Percentiles rank a stretch among this genome's conserved stretches.
phyloP scores from a whole-genome alignment of 352 stramenopile species.

The Phytophthora podocarpi region DNA sequence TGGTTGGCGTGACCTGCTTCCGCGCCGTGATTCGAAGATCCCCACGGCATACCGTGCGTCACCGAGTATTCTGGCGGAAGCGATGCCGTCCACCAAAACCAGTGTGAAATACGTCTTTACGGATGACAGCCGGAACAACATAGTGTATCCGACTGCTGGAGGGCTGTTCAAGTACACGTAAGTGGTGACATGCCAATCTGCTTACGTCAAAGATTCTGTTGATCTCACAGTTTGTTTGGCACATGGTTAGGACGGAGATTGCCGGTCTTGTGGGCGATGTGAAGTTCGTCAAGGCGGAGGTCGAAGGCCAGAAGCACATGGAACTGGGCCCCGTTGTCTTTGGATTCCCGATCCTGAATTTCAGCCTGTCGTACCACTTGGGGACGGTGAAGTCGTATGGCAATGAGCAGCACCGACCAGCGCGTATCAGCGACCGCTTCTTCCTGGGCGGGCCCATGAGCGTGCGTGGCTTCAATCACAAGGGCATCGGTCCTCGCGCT shows the following conservation, averaged over 20 bases:
- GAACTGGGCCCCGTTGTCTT: constrained; percentile 66
- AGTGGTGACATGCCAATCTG: constrained; percentile 9
- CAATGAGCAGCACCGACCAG: constrained; percentile 69
- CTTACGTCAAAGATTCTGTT: neutral
- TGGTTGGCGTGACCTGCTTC: constrained; percentile 88
- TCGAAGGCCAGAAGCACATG: constrained; percentile 86
- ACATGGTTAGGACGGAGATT: constrained; percentile 77
- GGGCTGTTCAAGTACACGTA: constrained; percentile 91
- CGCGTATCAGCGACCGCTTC: constrained; percentile 92
- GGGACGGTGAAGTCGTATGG: constrained; percentile 84
- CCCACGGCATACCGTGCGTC: constrained; percentile 90
- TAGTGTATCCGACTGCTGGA: constrained; percentile 84
- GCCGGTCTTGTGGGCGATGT: constrained; percentile 88
- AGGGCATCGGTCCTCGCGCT: constrained; percentile 87
- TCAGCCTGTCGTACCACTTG: constrained; percentile 81
- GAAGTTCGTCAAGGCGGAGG: constrained; percentile 88
- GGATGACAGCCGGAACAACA: constrained; percentile 88
- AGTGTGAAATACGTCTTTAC: constrained; percentile 94
- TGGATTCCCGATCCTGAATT: constrained; percentile 78
- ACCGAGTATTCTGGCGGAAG: constrained; percentile 89
- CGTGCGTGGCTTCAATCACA: constrained; percentile 91
- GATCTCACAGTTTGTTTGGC: neutral
- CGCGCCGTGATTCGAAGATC: constrained; percentile 82
- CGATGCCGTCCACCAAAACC: constrained; percentile 91
- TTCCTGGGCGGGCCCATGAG: constrained; percentile 90